Evolutionary conservation across 2,329 filamentous ascomycete genomes (phyloP).

Genomic region (Apiospora rasikravindrae): DNA sequence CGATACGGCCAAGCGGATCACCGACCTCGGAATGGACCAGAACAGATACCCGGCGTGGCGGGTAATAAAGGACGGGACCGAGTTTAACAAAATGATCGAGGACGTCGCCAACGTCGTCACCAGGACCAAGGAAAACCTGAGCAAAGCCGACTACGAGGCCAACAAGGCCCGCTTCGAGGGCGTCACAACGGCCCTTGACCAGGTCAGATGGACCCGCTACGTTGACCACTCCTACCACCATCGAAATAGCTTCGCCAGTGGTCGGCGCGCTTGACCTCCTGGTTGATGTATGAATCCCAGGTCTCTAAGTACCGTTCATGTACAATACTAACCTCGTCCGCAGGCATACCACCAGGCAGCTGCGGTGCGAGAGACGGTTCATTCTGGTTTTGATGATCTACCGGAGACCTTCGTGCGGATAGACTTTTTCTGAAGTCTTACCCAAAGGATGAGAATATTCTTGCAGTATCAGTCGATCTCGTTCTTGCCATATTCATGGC

Average conservation of each 20-base stretch:
- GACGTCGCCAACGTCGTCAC: neutral
- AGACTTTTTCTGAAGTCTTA: slow-evolving; percentile 17
- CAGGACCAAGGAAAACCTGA: neutral
- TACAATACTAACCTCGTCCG: neutral
- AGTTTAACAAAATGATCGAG: neutral
- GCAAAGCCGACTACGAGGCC: neutral
- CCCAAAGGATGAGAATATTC: slow-evolving; percentile 18
- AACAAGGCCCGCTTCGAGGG: neutral
- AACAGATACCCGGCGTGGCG: neutral
- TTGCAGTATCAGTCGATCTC: slow-evolving; percentile 9
- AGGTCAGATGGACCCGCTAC: neutral
- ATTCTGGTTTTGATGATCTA: slow-evolving; percentile 22
- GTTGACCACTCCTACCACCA: slow-evolving; percentile 6
- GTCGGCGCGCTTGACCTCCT: slow-evolving; percentile 19
- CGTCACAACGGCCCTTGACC: neutral
- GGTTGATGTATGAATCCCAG: slow-evolving; percentile 1
- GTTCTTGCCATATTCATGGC: slow-evolving; percentile 21
- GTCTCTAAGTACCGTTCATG: neutral
- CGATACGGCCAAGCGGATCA: neutral
- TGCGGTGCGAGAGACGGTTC: slow-evolving; percentile 19
- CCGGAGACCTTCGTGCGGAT: slow-evolving; percentile 21
- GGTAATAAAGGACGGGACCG: slow-evolving; percentile 1
- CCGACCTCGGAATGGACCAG: neutral
- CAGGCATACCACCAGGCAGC: slow-evolving; percentile 22
- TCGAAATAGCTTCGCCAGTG: slow-evolving; percentile 20